A percentile compares a stretch with the other conserved stretches of the same genome.
Conservation (phyloP, 2,329 filamentous ascomycete genomes). For the Chrysoporthe deuterocubensis region DNA sequence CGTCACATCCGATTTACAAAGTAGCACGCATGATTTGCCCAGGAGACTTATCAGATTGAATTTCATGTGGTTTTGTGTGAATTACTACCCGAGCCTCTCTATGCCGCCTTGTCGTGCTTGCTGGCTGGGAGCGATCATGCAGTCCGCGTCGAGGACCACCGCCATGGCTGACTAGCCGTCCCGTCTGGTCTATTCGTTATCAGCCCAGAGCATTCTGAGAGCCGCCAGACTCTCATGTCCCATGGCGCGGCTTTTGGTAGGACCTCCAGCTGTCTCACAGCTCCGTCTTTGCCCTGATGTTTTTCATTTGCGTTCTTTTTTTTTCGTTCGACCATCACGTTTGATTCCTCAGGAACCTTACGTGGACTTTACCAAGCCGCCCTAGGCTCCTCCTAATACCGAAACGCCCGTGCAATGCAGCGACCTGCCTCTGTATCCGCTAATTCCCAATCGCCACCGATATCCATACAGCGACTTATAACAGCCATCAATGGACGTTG, state of each 20-base stretch:
- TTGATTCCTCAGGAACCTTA: neutral
- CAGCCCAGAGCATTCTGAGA: neutral
- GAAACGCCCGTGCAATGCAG: slow-evolving; percentile 46
- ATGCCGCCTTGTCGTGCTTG: neutral
- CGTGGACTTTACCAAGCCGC: neutral
- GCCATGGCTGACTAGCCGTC: neutral
- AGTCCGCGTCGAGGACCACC: neutral
- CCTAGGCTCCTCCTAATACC: slow-evolving; percentile 30
- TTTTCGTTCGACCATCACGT: neutral
- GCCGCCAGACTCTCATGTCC: neutral
- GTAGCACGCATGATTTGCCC: too few species aligned
- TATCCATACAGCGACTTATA: slow-evolving; percentile 8
- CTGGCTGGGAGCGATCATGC: neutral
- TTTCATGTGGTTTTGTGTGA: slow-evolving; percentile 2
- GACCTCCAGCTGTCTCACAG: neutral
- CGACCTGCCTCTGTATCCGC: slow-evolving; percentile 37
- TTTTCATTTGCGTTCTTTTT: neutral
- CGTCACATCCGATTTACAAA: neutral
- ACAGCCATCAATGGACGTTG: slow-evolving; percentile 12
- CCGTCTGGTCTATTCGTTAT: neutral
- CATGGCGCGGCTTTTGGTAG: neutral
- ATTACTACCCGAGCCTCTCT: neutral
- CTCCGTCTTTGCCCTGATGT: neutral
- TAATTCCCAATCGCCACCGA: slow-evolving; percentile 31
- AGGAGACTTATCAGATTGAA: neutral